Base-by-base conservation (phyloP, 1,139 yeast species). In the Debaryomyces robertsiae region DNA sequence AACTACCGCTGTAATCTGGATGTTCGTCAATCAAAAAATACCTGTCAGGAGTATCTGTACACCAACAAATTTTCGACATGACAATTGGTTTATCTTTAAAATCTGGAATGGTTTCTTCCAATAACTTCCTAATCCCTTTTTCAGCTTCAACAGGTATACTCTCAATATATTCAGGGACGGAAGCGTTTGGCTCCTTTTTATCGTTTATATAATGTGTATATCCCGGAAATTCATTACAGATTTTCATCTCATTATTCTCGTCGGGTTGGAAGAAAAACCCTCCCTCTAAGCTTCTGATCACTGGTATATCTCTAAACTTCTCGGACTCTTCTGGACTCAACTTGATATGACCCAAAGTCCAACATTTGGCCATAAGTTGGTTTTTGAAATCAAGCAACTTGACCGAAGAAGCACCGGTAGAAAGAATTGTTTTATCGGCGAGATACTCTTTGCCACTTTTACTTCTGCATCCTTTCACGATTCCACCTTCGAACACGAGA, bases 241-340 rank as follows among this genome's bases (percentile, higher is more conserved):
- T 44, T 38, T 57, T 57, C 16, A 52, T 46, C 28, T 52, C 51
- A 10, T 40, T 32, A 30, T 44, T 40, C 16, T 35, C 41, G 30
- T 45, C 49, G 14, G 60, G 50, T 32, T 54, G 60, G 33, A 57
- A 56, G 45, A 73, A 73, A 50, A 74, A 76, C 0, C 81, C 81
- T 46, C 62, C 52, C 40, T 70, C 73, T 6, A 77, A 65, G 49
- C 65, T 65, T 41, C 67, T 65, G 16, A 67, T 47, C 22, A 67
- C 55, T 5, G 73, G 69, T 44, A 63, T 60, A 35, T 62, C 50
- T 38, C 55, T 60, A 35, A 48, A 61, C 15, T 40, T 44, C 17
- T 49, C 43, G n/a, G n/a, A n/a, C n/a, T n/a, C n/a, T n/a, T n/a
- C n/a, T n/a, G n/a, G n/a, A n/a, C n/a, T n/a, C n/a, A n/a, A n/a